Evolutionary conservation across 2,329 filamentous ascomycete species (phyloP).

Genomic region (Pseudocercospora pini-densiflorae): DNA sequence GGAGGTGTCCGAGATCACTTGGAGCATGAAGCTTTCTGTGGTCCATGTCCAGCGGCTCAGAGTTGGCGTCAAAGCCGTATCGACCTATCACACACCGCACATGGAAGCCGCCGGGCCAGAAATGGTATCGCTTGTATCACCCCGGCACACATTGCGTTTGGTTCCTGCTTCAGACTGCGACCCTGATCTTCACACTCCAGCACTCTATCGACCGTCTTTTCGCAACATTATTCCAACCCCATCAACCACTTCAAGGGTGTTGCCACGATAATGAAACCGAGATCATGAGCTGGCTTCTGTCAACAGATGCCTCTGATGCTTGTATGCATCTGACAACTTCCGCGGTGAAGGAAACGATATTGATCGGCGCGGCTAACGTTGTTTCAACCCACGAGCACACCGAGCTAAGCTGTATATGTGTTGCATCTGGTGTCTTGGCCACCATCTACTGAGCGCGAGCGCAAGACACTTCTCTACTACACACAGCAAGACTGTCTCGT

Average conservation of each 20-base stretch:
- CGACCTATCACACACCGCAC: neutral
- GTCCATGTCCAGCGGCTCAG: neutral
- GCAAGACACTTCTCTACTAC: neutral
- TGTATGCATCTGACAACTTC: neutral
- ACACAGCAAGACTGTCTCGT: too few species aligned
- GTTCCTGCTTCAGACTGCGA: neutral
- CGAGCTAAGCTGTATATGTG: neutral
- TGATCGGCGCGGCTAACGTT: constrained; percentile 2
- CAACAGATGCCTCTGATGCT: too few species aligned
- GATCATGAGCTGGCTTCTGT: too few species aligned
- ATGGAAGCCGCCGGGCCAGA: neutral
- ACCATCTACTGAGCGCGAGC: neutral
- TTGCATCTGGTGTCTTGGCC: neutral
- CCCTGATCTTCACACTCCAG: neutral
- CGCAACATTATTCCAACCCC: neutral
- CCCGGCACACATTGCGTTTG: neutral
- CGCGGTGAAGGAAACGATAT: neutral
- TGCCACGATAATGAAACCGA: neutral
- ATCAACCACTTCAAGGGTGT: neutral
- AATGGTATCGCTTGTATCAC: neutral
- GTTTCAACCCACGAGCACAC: neutral
- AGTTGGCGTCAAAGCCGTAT: neutral
- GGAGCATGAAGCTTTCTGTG: neutral
- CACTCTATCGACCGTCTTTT: neutral
- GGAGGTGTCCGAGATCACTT: neutral